Conservation (phyloP, 2,329 filamentous ascomycete genomes). For the Ophiobolus disseminans region DNA sequence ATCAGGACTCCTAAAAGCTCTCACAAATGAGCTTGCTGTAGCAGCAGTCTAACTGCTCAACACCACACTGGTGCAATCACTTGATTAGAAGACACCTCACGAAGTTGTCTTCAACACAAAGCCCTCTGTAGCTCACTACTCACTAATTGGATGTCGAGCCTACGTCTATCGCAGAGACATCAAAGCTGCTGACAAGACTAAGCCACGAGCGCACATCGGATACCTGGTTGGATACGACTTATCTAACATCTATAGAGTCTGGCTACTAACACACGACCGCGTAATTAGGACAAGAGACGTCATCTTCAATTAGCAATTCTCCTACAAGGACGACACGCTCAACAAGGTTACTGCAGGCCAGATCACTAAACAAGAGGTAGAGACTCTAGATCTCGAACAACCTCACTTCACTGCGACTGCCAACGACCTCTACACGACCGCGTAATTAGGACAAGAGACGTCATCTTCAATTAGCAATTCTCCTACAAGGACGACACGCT, state of each 20-base stretch:
- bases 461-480: background rate
- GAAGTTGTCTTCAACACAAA: slow-evolving; percentile 7
- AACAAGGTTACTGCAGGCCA: background rate
- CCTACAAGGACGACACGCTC: background rate
- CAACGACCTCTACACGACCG: background rate
- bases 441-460: too few relatives aligned
- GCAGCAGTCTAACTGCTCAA: slow-evolving; percentile 15
- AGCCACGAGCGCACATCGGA: background rate
- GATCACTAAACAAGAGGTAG: too few relatives aligned
- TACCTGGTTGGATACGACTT: background rate
- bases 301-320: background rate
- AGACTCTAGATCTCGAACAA: too few relatives aligned
- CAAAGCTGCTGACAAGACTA: slow-evolving; percentile 1
- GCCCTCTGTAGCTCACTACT: too few relatives aligned
- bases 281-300: too few relatives aligned
- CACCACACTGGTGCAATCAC: slow-evolving; percentile 6
- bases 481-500: background rate
- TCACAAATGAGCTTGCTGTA: slow-evolving; percentile 7
- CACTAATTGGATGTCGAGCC: slow-evolving; percentile 10
- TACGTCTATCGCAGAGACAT: slow-evolving; percentile 4
- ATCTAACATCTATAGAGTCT: background rate
- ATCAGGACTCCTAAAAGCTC: slow-evolving; percentile 3
- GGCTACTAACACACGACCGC: background rate
- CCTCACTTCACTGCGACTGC: background rate
- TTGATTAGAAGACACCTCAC: slow-evolving; percentile 13